Evolutionary conservation across 257 asterid species (phyloP), one percentile per base, ranked within the genome.

Genomic region (Capsicum chinense): DNA sequence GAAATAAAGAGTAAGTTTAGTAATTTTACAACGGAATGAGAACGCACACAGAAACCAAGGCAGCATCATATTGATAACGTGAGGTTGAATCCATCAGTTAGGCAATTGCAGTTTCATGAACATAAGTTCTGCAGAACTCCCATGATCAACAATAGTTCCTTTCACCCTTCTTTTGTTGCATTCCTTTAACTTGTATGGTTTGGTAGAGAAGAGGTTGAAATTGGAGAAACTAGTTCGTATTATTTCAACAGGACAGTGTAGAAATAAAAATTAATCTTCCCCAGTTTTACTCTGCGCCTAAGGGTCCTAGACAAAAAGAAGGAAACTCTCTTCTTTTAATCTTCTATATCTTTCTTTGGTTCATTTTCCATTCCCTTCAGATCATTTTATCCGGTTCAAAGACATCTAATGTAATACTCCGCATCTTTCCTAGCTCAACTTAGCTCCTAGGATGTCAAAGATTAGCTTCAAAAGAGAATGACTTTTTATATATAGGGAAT

Each of bases 81-180:
- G 74, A 67, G 74, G 48, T 67, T 67, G 50, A 67, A 67, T 67
- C 48, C 58, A 71, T 71, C 79, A 47, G n/a, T 47, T 48, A 71
- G 58, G 16, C 9, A 9, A 47, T 47, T 44, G 39, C 79, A 71
- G 33, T 71, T 33, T 71, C 79, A n/a, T n/a, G 17, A 47, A 71
- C 17, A 71, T 9, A 71, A 47, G 17, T n/a, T 47, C 33, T 26
- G 33, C 79, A 47, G 79, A 44, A 71, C 26, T n/a, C 9, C 37
- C 17, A 19, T 4, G 58, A 71, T 10, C 35, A 50, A 71, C 5
- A 71, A 39, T n/a, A 47, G 79, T 21, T 71, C 33, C 33, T 26
- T 26, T 26, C 4, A 7, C 37, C 5, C 58, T n/a, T 71, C 79
- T 47, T 50, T 71, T 47, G 39, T 3, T 47, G 39, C 33, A 26